Evolutionary conservation across 1,139 yeast genomes (phyloP).

Genomic region (Nakaseomyces glabratus): DNA sequence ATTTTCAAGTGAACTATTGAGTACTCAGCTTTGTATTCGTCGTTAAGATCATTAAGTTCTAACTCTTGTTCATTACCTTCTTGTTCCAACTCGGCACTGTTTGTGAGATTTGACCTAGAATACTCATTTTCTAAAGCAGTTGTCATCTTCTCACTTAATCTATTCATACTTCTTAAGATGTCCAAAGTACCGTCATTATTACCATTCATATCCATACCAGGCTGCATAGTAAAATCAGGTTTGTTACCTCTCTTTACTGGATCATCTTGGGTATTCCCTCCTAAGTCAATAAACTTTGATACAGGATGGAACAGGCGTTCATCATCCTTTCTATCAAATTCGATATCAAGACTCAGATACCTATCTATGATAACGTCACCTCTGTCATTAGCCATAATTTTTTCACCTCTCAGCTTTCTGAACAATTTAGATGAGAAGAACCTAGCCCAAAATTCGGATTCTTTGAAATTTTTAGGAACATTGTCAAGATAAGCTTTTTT

Average conservation of each 20-base stretch:
- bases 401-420: slow-evolving; percentile 83
- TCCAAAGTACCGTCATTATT: slow-evolving; percentile 40
- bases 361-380: slow-evolving; percentile 82
- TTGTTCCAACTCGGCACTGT: slow-evolving; percentile 28
- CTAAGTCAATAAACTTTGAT: slow-evolving; percentile 58
- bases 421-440: slow-evolving; percentile 85
- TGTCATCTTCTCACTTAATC: slow-evolving; percentile 75
- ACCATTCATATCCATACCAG: slow-evolving; percentile 44
- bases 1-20: slow-evolving; percentile 48
- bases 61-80: slow-evolving; percentile 42
- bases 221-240: slow-evolving; percentile 87
- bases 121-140: slow-evolving; percentile 41
- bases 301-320: slow-evolving; percentile 36
- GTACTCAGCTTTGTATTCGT: slow-evolving; percentile 37
- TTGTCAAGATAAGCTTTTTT: slow-evolving; percentile 79
- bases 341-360: slow-evolving; percentile 58
- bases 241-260: slow-evolving; percentile 67
- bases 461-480: slow-evolving; percentile 73
- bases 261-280: slow-evolving; percentile 75
- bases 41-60: slow-evolving; percentile 43
- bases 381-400: slow-evolving; percentile 61
- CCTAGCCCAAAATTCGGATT: slow-evolving; percentile 95
- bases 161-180: slow-evolving; percentile 80
- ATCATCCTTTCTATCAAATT: slow-evolving; percentile 35
- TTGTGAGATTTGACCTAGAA: slow-evolving; percentile 30